These are phyloP conservation scores for Penicillium longicatenatum DNA, from an alignment of 495 filamentous ascomycete genomes.

Conservation along the genomic window DNA sequence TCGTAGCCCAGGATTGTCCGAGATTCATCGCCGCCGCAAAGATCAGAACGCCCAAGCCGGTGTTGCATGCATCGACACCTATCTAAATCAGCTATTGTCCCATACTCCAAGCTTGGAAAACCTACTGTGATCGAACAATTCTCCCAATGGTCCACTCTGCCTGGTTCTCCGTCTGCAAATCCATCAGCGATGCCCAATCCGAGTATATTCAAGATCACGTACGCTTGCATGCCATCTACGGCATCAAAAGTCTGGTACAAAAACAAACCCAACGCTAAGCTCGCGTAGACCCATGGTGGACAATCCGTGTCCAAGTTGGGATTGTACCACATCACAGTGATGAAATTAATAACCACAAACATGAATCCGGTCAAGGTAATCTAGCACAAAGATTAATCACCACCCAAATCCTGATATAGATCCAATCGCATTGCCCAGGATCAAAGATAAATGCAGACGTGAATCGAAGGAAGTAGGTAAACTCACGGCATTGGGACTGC, in stretches of 20 bases:
- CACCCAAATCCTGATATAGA: neutral
- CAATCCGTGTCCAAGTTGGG: slow-evolving; percentile 93
- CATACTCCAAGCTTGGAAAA: slow-evolving; percentile 13
- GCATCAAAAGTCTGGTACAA: slow-evolving; percentile 99
- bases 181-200: slow-evolving; percentile 23
- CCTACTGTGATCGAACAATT: slow-evolving; percentile 94
- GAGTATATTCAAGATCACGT: slow-evolving; percentile 35
- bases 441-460: neutral
- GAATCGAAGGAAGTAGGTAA: neutral
- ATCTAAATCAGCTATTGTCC: neutral
- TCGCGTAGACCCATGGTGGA: slow-evolving; percentile 90
- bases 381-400: slow-evolving; percentile 31
- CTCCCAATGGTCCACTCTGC: slow-evolving; percentile 91
- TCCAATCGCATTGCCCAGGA: neutral
- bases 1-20: slow-evolving; percentile 88
- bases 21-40: slow-evolving; percentile 91
- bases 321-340: slow-evolving; percentile 95
- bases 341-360: slow-evolving; percentile 88
- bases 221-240: slow-evolving; percentile 92
- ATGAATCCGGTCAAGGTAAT: slow-evolving; percentile 91
- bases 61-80: slow-evolving; percentile 94
- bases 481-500: slow-evolving; percentile 64
- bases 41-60: slow-evolving; percentile 86
- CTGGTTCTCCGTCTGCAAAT: slow-evolving; percentile 71
- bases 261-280: slow-evolving; percentile 87